phyloP scores from a whole-genome alignment of 2,329 filamentous ascomycete genomes.

The Microsporum canis region DNA sequence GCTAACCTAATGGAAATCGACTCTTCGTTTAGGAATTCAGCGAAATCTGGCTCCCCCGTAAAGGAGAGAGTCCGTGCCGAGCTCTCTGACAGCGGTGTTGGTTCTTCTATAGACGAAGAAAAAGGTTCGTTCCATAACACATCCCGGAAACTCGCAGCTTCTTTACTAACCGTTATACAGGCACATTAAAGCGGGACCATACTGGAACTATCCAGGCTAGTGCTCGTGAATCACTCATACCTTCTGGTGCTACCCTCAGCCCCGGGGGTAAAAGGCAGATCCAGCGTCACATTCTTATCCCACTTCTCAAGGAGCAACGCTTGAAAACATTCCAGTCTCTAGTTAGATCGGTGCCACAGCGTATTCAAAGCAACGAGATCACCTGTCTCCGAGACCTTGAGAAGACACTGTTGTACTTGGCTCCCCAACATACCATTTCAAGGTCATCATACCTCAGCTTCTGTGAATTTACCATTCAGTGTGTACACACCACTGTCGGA shows the following conservation, averaged over 20 bases:
- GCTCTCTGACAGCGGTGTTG: slow-evolving; percentile 77
- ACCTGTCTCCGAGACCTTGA: slow-evolving; percentile 86
- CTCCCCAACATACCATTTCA: slow-evolving; percentile 58
- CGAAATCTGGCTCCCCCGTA: slow-evolving; percentile 23
- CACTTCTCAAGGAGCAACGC: slow-evolving; percentile 60
- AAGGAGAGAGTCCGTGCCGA: slow-evolving; percentile 49
- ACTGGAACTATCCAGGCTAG: slow-evolving; percentile 52
- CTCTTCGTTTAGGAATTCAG: slow-evolving; percentile 14
- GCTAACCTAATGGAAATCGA: slow-evolving; percentile 25
- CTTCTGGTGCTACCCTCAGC: slow-evolving; percentile 52
- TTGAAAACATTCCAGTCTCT: slow-evolving; percentile 73
- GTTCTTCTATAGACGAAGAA: slow-evolving; percentile 60
- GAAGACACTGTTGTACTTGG: slow-evolving; percentile 81
- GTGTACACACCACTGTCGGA: slow-evolving; percentile 80
- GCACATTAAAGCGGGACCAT: neutral
- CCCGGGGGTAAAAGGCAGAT: slow-evolving; percentile 64
- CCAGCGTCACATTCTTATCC: slow-evolving; percentile 64
- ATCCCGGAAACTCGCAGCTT: slow-evolving; percentile 32
- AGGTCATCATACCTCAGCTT: slow-evolving; percentile 74
- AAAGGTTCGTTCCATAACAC: slow-evolving; percentile 11
- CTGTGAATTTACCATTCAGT: slow-evolving; percentile 79
- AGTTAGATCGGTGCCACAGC: slow-evolving; percentile 63
- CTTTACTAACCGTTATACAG: slow-evolving; percentile 17
- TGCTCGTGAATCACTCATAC: slow-evolving; percentile 36
- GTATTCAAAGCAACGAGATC: slow-evolving; percentile 74